Base-by-base conservation (phyloP, 345 rosid species). In the Adansonia digitata region DNA sequence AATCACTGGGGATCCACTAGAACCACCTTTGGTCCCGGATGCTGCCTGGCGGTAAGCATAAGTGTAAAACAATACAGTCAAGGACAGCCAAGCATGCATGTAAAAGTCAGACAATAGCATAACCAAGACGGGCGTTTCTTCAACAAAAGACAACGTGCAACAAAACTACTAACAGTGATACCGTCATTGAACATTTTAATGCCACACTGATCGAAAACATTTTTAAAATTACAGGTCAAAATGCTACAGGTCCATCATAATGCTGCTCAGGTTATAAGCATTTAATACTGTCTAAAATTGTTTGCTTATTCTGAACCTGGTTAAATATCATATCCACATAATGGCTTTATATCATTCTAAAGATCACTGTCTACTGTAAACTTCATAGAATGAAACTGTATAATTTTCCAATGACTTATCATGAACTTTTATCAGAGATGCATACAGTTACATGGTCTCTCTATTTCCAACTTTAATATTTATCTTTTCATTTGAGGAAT, bases 1-100 rank as follows among this genome's bases (percentile, higher is more conserved):
- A 81, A 95, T 90, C 77, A 93, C 96, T 3, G 98, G 98, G 77
- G 99, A 95, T 77, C 99, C 99, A 84, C 99, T 95, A 76, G 99
- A 95, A 66, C 99, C 99, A 79, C 96, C 94, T 82, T 90, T 93
- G 26, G 98, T 93, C 73, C 99, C 99, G 10, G 96, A 93, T 69
- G 97, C 99, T 73, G 99, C 99, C 99, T 93, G 81, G 55, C 79
- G 81, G 35, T 72, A 69, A 65, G 76, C 73, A 18, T 67, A 35
- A 60, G 45, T 34, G 13, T 45, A 59, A 70, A 66, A 67, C 51
- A 46, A 48, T 39, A 69, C 18, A 14, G 65, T 59, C 39, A 29
- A 27, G 18, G n/a, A 18, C 57, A 29, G 15, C 43, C 51, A 42
- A 27, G 55, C 27, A 35, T 52, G 26, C 18, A 70, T 11, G 11